A percentile compares a stretch with the other conserved stretches of the same genome.
These are phyloP conservation scores for Exsudoporus floridanus DNA, from an alignment of 1,284 basidiomycete genomes.

Conservation along the genomic window DNA sequence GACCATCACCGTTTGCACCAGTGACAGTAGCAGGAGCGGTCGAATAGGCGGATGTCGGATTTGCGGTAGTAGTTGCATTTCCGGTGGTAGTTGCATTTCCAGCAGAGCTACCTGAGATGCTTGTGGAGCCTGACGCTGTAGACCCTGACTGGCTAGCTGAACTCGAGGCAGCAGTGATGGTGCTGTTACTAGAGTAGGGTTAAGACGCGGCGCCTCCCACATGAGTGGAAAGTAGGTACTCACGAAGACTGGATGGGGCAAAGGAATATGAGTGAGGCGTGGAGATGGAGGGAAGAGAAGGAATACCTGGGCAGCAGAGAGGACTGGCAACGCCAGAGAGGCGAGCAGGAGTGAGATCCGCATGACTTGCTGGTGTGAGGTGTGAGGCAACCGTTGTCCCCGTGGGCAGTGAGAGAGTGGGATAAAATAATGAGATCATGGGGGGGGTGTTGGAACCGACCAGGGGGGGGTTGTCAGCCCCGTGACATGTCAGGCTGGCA, in stretches of 20 bases:
- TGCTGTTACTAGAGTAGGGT: conserved; percentile 41
- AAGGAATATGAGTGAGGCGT: conserved; percentile 3
- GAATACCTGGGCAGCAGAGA: conserved; percentile 31
- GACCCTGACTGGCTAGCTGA: conserved; percentile 31
- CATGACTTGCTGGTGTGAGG: conserved; percentile 17
- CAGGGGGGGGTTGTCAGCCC: conserved; percentile 13
- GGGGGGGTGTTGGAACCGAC: conserved; percentile 8
- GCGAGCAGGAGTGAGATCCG: conserved; percentile 22
- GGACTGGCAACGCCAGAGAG: conserved; percentile 24
- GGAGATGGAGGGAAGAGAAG: not conserved
- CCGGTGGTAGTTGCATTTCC: conserved; percentile 36
- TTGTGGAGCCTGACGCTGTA: conserved; percentile 22
- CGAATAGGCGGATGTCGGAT: conserved; percentile 42
- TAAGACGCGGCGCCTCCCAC: conserved; percentile 34
- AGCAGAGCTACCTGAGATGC: conserved; percentile 12
- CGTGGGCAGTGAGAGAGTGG: conserved; percentile 8
- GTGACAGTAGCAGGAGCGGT: conserved; percentile 55
- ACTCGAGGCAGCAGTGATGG: conserved; percentile 45
- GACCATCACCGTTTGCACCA: conserved; percentile 48
- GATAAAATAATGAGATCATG: conserved; percentile 13
- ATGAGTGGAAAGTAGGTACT: conserved; percentile 26
- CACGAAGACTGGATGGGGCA: conserved; percentile 23
- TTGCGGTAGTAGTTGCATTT: conserved; percentile 36
- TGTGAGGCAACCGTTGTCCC: conserved; percentile 3
- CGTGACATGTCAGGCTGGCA: no score